These are phyloP conservation scores for Halenospora varia DNA, from an alignment of 495 filamentous ascomycete species.

Conservation along the genomic window DNA sequence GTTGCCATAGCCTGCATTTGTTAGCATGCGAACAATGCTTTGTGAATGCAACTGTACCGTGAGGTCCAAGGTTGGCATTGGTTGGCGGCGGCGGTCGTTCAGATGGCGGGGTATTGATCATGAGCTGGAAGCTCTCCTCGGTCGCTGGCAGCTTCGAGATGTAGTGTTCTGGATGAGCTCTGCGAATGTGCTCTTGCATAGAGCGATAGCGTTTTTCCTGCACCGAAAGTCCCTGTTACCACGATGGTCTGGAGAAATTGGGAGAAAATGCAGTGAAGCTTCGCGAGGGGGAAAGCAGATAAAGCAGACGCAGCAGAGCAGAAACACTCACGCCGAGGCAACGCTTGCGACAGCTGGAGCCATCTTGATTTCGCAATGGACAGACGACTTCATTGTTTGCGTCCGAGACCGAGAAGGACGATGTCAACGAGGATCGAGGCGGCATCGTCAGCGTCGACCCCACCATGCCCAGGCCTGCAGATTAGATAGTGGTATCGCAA, in stretches of 20 bases:
- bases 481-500: background rate
- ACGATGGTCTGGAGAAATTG: conserved; percentile 13
- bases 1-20: conserved; percentile 36
- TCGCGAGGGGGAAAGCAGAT: conserved; percentile 12
- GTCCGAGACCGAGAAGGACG: conserved; percentile 89
- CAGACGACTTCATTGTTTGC: conserved; percentile 95
- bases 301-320: conserved; percentile 21
- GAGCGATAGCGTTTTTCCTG: conserved; percentile 97
- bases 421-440: conserved; percentile 79
- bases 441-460: conserved; percentile 70
- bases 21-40: conserved; percentile 11
- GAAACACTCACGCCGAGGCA: conserved; percentile 84
- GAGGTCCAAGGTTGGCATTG: conserved; percentile 22
- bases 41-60: conserved; percentile 20
- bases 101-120: conserved; percentile 86
- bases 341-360: conserved; percentile 94
- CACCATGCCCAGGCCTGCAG: conserved; percentile 38
- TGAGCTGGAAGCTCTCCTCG: conserved; percentile 94
- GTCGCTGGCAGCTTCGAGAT: conserved; percentile 98
- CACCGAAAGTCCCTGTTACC: conserved; percentile 29
- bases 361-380: conserved; percentile 93
- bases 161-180: conserved; percentile 96
- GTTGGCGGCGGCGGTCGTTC: conserved; percentile 63
- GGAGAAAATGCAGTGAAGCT: conserved; percentile 7
- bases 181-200: conserved; percentile 98